phyloP scores from a whole-genome alignment of 2,329 filamentous ascomycete genomes.

The Curvularia verruculosa region DNA sequence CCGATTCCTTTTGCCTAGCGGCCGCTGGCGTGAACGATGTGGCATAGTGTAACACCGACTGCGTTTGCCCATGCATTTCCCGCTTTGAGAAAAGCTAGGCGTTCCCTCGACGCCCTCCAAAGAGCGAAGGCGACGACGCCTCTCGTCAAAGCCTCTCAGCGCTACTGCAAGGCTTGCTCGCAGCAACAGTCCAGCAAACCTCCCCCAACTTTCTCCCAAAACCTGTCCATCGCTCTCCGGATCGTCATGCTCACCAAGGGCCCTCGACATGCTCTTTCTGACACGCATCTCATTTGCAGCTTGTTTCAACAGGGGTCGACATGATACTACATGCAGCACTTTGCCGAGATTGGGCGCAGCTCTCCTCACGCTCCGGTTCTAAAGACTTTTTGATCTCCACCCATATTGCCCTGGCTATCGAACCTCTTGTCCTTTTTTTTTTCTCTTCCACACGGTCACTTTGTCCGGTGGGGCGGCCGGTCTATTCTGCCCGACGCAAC shows the following conservation, averaged over 20 bases:
- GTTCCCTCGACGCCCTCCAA: background rate
- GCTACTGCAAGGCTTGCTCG: constrained; percentile 25
- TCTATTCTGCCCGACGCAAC: constrained; percentile 29
- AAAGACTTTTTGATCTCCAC: constrained; percentile 26
- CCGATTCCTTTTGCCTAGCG: constrained; percentile 38
- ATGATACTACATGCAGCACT: constrained; percentile 26
- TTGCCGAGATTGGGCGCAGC: constrained; percentile 27
- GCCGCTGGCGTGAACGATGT: constrained; percentile 41
- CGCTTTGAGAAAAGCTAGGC: background rate
- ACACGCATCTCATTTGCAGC: constrained; percentile 28
- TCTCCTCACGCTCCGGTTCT: constrained; percentile 16
- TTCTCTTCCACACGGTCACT: constrained; percentile 11
- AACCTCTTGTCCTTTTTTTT: constrained; percentile 9
- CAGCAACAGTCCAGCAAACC: constrained; percentile 1
- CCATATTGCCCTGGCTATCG: constrained; percentile 33
- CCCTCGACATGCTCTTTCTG: constrained; percentile 30
- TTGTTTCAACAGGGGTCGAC: constrained; percentile 30
- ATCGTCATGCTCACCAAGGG: constrained; percentile 14
- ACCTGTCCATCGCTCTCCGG: too few relatives aligned
- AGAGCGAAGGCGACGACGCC: constrained; percentile 5
- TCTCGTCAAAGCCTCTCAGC: constrained; percentile 11
- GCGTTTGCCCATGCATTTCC: constrained; percentile 11
- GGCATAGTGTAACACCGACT: constrained; percentile 18
- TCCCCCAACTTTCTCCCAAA: too few relatives aligned
- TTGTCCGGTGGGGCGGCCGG: constrained; percentile 25